phyloP scores from a whole-genome alignment of 352 stramenopile species.

The Elongisporangium senticosum region DNA sequence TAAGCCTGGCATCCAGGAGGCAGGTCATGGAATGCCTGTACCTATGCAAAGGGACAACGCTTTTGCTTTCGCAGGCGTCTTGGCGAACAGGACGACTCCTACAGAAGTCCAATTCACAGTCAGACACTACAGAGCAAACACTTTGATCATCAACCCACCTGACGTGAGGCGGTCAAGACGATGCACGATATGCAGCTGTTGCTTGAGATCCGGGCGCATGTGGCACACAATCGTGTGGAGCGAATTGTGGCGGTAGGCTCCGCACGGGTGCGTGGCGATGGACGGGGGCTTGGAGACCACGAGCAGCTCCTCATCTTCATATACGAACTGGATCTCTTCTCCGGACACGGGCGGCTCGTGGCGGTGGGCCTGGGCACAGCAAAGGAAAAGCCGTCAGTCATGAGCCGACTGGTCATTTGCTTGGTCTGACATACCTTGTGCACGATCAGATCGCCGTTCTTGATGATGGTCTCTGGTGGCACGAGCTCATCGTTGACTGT shows the following conservation, averaged over 20 bases:
- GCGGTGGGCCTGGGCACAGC: constrained; percentile 77
- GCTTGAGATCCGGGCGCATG: constrained; percentile 56
- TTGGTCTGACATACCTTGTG: constrained; percentile 63
- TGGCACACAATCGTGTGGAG: constrained; percentile 80
- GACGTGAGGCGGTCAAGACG: constrained; percentile 96
- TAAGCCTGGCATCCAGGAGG: neutral
- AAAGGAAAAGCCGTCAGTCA: neutral
- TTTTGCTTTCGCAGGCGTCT: constrained; percentile 67
- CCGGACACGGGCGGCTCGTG: constrained; percentile 94
- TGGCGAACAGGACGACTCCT: constrained; percentile 83
- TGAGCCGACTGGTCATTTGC: neutral
- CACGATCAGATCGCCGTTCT: constrained; percentile 91
- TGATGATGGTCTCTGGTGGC: constrained; percentile 70
- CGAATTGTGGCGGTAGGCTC: constrained; percentile 94
- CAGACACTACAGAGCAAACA: neutral
- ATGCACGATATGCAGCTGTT: constrained; percentile 88
- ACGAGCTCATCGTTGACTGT: constrained; percentile 89
- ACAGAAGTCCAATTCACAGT: constrained; percentile 1
- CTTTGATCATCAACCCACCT: constrained; percentile 26
- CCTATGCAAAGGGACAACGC: constrained; percentile 64
- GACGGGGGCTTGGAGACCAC: constrained; percentile 89
- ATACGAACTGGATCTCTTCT: constrained; percentile 70
- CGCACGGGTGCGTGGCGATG: constrained; percentile 93
- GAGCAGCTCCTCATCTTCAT: constrained; percentile 75
- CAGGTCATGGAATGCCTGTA: constrained; percentile 15